Base-by-base conservation (phyloP, 257 asterid genomes). In the Nicotiana attenuata region DNA sequence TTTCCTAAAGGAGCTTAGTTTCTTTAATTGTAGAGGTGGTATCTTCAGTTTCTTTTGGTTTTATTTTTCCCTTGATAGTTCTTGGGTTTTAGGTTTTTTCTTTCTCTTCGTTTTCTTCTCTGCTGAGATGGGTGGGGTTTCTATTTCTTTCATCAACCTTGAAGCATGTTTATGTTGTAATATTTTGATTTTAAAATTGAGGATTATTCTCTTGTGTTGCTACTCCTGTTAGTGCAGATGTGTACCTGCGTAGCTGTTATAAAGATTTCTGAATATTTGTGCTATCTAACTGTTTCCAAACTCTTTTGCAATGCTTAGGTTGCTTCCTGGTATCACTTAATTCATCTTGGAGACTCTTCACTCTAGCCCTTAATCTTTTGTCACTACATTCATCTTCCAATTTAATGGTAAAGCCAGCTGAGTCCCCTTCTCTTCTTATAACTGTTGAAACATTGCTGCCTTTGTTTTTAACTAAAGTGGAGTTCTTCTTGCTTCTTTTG, bases 331-430 rank as follows among this genome's bases (percentile, higher is more conserved):
- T 65, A 61, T 86, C 38, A 55, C 80, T 17, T 20, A 65, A 87
- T 82, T 91, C 92, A 17, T 50, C 91, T 52, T 87, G 93, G 90
- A 56, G 85, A 16, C 92, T 91, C 86, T 91, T 91, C 89, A 92
- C 92, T 0, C 91, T 86, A 24, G 93, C 50, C 13, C 50, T 8
- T 41, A 41, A 9, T 69, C 88, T 88, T 31, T 31, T 17, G 94
- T 92, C 10, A 88, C 91, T 1, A 88, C 93, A 10, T 89, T 88
- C 41, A 87, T 91, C 55, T 88, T 93, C 89, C 94, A 91, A 87
- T 92, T 84, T 86, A 92, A 88, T 41, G 97, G 97, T 92, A 85
- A 76, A 68, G 63, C 17, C 16, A 75, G 45, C 17, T 47, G 60
- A 45, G 26, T 75, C n/a, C 17, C 61, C 35, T 22, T 64, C 16